These are phyloP conservation scores for Zygotorulaspora chibaensis DNA, from an alignment of 805 yeast genomes.

Conservation along the genomic window DNA sequence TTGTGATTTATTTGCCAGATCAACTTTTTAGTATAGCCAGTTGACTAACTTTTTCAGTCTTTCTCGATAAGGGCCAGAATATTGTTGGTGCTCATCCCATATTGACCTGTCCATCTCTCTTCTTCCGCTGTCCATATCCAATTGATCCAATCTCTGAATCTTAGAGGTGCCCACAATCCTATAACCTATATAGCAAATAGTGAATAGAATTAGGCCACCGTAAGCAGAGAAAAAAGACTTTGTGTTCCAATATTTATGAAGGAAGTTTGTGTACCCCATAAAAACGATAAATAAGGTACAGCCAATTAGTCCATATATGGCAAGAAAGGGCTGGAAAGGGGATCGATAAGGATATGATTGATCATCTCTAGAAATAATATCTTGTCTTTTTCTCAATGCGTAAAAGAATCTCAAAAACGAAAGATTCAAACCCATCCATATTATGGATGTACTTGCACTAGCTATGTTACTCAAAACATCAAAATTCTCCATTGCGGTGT, in stretches of 20 bases:
- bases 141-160: constrained; percentile 61
- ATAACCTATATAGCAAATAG: constrained; percentile 49
- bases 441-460: constrained; percentile 70
- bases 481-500: constrained; percentile 57
- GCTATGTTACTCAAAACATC: constrained; percentile 63
- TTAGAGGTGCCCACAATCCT: constrained; percentile 58
- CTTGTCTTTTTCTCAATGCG: constrained; percentile 58
- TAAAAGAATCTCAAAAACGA: constrained; percentile 60
- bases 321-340: constrained; percentile 65
- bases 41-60: constrained; percentile 26
- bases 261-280: constrained; percentile 61
- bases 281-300: constrained; percentile 47
- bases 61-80: constrained; percentile 33
- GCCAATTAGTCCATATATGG: constrained; percentile 57
- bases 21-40: constrained; percentile 30
- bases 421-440: constrained; percentile 72
- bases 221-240: constrained; percentile 62
- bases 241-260: constrained; percentile 55
- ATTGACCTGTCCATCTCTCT: constrained; percentile 75
- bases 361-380: constrained; percentile 59
- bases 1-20: background rate
- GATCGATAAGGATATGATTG: constrained; percentile 64
- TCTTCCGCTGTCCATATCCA: constrained; percentile 81
- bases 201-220: constrained; percentile 54
- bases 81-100: constrained; percentile 69